Base-by-base conservation (phyloP, 768 basidiomycete species). In the Lepiota subincarnata region DNA sequence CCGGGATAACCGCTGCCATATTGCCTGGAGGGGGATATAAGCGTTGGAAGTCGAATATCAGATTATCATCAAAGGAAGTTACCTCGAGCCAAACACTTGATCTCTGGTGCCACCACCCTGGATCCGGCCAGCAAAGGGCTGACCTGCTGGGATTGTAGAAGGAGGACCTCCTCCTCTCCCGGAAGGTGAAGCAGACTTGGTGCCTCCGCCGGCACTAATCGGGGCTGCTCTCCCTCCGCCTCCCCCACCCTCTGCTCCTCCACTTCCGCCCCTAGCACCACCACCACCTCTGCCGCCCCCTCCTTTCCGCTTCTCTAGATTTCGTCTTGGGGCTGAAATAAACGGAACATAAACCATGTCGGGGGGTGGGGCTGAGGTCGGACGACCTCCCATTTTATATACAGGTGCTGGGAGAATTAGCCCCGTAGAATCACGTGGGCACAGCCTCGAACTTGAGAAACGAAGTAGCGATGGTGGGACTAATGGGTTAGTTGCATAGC, bases 1-100 rank as follows among this genome's bases (percentile, higher is more conserved):
- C 80, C 79, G 34, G 83, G 83, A 60, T 86, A 86, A 2, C 85
- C 84, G 57, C 82, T 85, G 5, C 84, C 84, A 55, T 84, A 86
- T 3, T 61, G 55, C 26, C 83, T 85, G 50, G 0, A 50, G 2
- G 40, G n/a, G 37, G 31, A 43, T 14, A 42, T 38, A 55, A 46
- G 44, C 37, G 22, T 31, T 18, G 14, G 55, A 22, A n/a, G 20
- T 34, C 35, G 4, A 13, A 41, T 14, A 12, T 42, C 1, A 37
- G 41, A 18, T 8, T 12, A 43, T 24, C 19, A 55, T 50, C 34
- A 41, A 5, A 6, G 18, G 41, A 61, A 62, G 72, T 38, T 40
- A 81, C 80, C 66, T 66, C 5, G 67, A 68, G 2, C 81, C 81
- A 48, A 59, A 78, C 0, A 81, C 61, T 42, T 79, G 64, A 40